Evolutionary conservation across 768 basidiomycete species (phyloP).

Genomic region (Boletus speciosus): DNA sequence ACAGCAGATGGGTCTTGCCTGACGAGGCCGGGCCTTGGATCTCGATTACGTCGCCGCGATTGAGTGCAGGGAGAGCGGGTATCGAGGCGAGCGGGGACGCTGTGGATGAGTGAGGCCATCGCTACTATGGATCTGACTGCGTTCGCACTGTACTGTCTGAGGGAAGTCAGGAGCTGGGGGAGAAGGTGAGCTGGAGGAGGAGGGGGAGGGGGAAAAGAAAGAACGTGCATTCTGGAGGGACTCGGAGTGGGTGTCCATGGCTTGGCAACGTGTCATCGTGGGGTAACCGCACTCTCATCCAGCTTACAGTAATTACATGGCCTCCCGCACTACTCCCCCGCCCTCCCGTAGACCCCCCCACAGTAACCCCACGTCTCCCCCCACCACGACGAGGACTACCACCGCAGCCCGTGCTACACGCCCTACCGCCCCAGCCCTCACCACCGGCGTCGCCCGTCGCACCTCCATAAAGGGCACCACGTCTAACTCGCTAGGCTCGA

Average conservation of each 20-base stretch:
- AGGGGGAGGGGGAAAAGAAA: neutral
- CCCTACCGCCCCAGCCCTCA: slow-evolving; percentile 41
- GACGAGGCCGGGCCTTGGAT: slow-evolving; percentile 71
- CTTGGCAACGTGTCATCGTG: neutral
- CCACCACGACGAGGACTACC: slow-evolving; percentile 45
- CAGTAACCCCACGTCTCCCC: slow-evolving; percentile 40
- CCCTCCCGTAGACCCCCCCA: slow-evolving; percentile 43
- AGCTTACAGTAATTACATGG: slow-evolving; percentile 13
- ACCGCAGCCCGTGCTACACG: slow-evolving; percentile 59
- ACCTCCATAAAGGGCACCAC: slow-evolving; percentile 44
- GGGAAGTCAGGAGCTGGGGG: slow-evolving; percentile 42
- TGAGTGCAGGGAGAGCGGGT: slow-evolving; percentile 29
- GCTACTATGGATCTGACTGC: neutral
- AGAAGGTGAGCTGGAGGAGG: slow-evolving; percentile 5
- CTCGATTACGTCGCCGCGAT: slow-evolving; percentile 65
- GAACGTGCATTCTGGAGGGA: slow-evolving; percentile 33
- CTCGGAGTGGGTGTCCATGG: slow-evolving; percentile 23
- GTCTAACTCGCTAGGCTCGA: slow-evolving; percentile 33
- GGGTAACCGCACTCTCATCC: slow-evolving; percentile 28
- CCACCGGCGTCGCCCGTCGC: slow-evolving; percentile 42
- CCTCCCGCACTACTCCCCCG: slow-evolving; percentile 43
- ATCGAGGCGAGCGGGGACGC: slow-evolving; percentile 24
- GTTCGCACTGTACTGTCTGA: slow-evolving; percentile 39
- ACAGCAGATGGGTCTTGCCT: slow-evolving; percentile 79
- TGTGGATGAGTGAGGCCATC: slow-evolving; percentile 30